Evolutionary conservation across 495 filamentous ascomycete species (phyloP).

Genomic region (Diplogelasinospora grovesii): DNA sequence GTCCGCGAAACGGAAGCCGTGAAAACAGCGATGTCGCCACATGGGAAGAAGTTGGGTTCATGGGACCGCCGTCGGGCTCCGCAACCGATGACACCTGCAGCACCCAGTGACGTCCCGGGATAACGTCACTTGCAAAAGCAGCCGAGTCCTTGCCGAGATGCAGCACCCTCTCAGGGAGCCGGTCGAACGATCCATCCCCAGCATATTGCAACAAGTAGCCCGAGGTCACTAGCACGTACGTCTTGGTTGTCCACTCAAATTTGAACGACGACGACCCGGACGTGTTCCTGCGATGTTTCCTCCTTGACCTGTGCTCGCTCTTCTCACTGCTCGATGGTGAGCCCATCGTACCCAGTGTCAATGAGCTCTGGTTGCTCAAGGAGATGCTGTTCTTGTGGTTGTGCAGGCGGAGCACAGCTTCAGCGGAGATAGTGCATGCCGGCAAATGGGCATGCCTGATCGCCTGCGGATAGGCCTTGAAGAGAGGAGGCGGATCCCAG

Average conservation of each 20-base stretch:
- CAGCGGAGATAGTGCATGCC: conserved; percentile 45
- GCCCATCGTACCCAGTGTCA: conserved; percentile 18
- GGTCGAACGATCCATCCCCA: conserved; percentile 70
- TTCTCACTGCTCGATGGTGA: conserved; percentile 21
- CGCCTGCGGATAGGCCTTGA: conserved; percentile 86
- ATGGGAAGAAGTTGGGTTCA: conserved; percentile 42
- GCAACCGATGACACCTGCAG: conserved; percentile 77
- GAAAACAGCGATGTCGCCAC: conserved; percentile 62
- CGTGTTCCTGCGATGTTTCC: conserved; percentile 43
- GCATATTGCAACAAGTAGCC: conserved; percentile 86
- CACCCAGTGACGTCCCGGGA: conserved; percentile 89
- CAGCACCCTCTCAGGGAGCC: conserved; percentile 81
- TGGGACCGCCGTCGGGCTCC: conserved; percentile 57
- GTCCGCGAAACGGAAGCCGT: conserved; percentile 61
- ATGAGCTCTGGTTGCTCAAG: conserved; percentile 27
- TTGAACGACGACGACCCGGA: conserved; percentile 57
- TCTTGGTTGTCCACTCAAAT: conserved; percentile 73
- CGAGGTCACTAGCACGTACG: conserved; percentile 72
- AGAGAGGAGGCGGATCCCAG: conserved; percentile 79
- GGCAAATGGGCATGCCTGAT: conserved; percentile 49
- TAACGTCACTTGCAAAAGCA: conserved; percentile 88
- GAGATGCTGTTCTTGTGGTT: conserved; percentile 40
- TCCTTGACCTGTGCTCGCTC: conserved; percentile 31
- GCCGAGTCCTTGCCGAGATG: conserved; percentile 78
- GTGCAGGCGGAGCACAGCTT: conserved; percentile 57